phyloP scores from a whole-genome alignment of 2,329 filamentous ascomycete species.

The Fusarium udum region DNA sequence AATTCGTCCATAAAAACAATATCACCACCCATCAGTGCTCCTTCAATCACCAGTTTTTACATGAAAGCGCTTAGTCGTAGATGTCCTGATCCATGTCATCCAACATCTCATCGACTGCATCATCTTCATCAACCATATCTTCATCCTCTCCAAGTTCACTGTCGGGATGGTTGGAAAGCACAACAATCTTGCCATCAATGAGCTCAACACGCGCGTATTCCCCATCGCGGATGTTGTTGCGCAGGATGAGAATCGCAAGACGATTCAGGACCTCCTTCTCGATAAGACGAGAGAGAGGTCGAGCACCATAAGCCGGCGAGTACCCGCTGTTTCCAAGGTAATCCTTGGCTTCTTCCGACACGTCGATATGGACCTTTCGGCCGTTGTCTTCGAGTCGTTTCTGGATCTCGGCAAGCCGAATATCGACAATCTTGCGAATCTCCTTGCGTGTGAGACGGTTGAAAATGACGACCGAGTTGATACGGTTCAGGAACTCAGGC shows the following conservation, averaged over 20 bases:
- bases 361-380: constrained; percentile 84
- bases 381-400: constrained; percentile 86
- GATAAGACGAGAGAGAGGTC: constrained; percentile 87
- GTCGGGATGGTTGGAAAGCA: constrained; percentile 82
- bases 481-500: constrained; percentile 98
- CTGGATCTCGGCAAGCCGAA: constrained; percentile 89
- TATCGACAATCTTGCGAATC: constrained; percentile 95
- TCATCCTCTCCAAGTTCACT: constrained; percentile 70
- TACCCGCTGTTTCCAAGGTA: constrained; percentile 93
- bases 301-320: constrained; percentile 92
- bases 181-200: constrained; percentile 79
- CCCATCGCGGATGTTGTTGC: constrained; percentile 84
- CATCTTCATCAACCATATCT: constrained; percentile 78
- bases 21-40: constrained; percentile 11
- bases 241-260: constrained; percentile 88
- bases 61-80: constrained; percentile 50
- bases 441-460: constrained; percentile 91
- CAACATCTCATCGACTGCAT: constrained; percentile 75
- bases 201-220: constrained; percentile 84
- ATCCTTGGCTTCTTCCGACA: constrained; percentile 86
- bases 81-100: constrained; percentile 70
- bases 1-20: constrained; percentile 5
- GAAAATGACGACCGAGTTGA: constrained; percentile 96
- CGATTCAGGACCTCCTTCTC: constrained; percentile 97
- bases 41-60: not conserved